phyloP scores from a whole-genome alignment of 768 basidiomycete genomes.

The Hysterangium stoloniferum region DNA sequence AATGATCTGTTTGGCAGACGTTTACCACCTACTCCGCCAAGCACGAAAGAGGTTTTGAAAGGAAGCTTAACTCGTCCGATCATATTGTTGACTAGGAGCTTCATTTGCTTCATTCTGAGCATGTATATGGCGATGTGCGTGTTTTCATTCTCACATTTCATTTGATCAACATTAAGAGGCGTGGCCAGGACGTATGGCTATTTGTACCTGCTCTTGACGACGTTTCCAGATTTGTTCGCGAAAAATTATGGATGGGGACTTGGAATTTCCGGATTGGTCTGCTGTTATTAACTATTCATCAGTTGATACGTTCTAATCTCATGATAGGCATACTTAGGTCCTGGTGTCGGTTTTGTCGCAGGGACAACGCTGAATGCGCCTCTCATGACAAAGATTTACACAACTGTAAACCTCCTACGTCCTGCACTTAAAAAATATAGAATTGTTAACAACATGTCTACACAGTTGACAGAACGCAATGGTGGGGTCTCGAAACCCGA shows the following conservation, averaged over 20 bases:
- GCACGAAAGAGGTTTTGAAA: constrained; percentile 40
- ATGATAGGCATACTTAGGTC: constrained; percentile 29
- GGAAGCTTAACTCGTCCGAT: constrained; percentile 53
- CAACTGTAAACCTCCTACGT: too few species aligned
- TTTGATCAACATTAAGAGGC: too few species aligned
- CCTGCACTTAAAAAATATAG: too few species aligned
- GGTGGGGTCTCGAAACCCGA: constrained; percentile 65
- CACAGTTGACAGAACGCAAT: constrained; percentile 23
- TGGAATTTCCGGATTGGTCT: constrained; percentile 46
- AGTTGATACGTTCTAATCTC: background rate
- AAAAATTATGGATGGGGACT: constrained; percentile 34
- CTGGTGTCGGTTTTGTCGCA: constrained; percentile 29
- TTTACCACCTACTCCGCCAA: background rate
- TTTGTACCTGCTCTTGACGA: constrained; percentile 67
- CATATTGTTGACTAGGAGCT: constrained; percentile 48
- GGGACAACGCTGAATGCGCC: constrained; percentile 26
- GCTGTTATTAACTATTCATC: too few species aligned
- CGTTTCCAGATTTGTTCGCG: constrained; percentile 42
- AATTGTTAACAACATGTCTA: too few species aligned
- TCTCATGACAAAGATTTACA: constrained; percentile 27
- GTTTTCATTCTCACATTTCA: background rate
- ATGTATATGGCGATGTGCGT: constrained; percentile 69
- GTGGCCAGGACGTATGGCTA: constrained; percentile 38
- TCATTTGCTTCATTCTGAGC: constrained; percentile 65
- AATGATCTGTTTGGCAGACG: constrained; percentile 13